Evolutionary conservation across 108 stramenopile genomes (phyloP), one percentile per base, ranked within the genome.

Genomic region (Cyclotella cryptica): DNA sequence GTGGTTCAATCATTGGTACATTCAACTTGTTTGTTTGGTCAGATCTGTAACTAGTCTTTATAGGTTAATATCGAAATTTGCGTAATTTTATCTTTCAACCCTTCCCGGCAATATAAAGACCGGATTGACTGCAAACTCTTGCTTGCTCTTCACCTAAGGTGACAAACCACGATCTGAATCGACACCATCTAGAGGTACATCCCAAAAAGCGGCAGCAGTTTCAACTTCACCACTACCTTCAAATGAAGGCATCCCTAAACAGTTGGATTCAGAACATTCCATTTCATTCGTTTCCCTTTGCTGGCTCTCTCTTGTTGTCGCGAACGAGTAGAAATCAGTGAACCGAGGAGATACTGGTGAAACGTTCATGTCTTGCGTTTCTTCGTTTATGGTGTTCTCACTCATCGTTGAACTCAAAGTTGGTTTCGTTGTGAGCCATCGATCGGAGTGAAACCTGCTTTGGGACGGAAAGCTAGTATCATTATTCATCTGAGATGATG

Each of bases 291-390:
- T 45, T 18, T 7, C 3, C 10, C 13, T 22, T 15, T 27, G 28
- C 52, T 63, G 0, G 11, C 64, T 30, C 21, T 1, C 40, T 52
- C 46, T 43, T 47, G 22, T 68, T 18, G 62, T 74, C 51, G 80
- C 74, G 51, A 74, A 75, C 46, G 53, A 71, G 30, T 83, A 83
- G 29, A 68, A 83, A 55, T 83, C 82, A 39, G 82, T 72, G 59
- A 83, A 77, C 26, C 75, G 53, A 42, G 82, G 64, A 11, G 46
- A n/a, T 0, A 83, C 66, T 11, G 75, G 69, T 35, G 75, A 65
- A 44, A 76, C 57, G 2, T 21, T 27, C 1, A 49, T n/a, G n/a
- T n/a, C n/a, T n/a, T n/a, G 22, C 42, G 9, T 10, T 27, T 52
- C 51, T 59, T 26, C 45, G 27, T 7, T 12, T 22, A 28, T 41